Evolutionary conservation across 768 basidiomycete genomes (phyloP), one percentile per base, ranked within the genome.

Genomic region (Mycena sanguinolenta): DNA sequence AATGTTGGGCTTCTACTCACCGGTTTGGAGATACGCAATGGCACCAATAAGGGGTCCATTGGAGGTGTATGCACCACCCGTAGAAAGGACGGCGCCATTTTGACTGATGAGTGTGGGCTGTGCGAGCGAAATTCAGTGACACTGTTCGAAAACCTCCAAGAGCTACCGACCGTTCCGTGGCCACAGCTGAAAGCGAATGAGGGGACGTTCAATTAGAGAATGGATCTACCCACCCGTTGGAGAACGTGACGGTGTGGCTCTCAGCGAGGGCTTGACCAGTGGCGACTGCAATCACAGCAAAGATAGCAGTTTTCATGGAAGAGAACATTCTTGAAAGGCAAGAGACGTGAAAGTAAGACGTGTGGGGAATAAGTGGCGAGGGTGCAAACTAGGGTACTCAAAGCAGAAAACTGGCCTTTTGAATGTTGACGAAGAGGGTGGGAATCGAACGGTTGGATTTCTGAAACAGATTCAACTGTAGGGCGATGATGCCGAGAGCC

Each of bases 11-110:
- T n/a, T n/a, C n/a, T 8, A 13, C 32, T 10, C n/a, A 62, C 32
- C 61, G 39, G 25, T 49, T 28, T 71, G 58, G 19, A 79, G 74
- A 58, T 74, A 78, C 73, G 80, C 80, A 57, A 82, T 81, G 10
- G 80, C 80, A 46, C 74, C 57, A 5, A 36, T 36, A 28, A 81
- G 63, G 12, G 79, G 80, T 0, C 81, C 79, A 39, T 78, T 74
- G 49, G 19, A 50, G 25, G 75, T 79, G 55, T 71, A 79, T n/a
- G 72, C 73, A 6, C 70, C 75, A 9, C 80, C 80, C 32, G 75
- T 79, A 42, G 79, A 79, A 14, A 81, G 73, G 14, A 75, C 71
- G 25, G 72, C 68, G 28, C 69, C 71, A 19, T 65, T 70, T 57
- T 76, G 76, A n/a, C 19, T 44, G 8, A 77, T 75, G 30, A 80